phyloP scores from a whole-genome alignment of 164 flowering plant genomes.

The Litsea cubeba region DNA sequence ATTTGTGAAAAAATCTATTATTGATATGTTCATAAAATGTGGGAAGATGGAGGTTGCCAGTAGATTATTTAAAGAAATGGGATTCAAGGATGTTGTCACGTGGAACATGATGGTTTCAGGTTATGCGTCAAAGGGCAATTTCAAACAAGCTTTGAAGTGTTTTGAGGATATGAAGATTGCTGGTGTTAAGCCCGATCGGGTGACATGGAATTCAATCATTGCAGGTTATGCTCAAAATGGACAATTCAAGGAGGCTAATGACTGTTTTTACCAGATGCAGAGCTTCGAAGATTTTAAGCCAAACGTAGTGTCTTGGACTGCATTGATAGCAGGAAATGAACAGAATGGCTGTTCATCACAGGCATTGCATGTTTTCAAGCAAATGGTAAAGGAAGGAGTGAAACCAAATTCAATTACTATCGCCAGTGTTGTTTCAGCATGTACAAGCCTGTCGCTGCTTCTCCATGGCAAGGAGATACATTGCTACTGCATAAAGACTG shows the following conservation, averaged over 20 bases:
- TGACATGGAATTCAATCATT: slow-evolving; percentile 39
- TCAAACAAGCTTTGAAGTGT: slow-evolving; percentile 25
- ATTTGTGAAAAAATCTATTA: slow-evolving; percentile 27
- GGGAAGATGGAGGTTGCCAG: slow-evolving; percentile 30
- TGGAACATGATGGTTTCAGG: slow-evolving; percentile 43
- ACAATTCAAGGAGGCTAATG: slow-evolving; percentile 28
- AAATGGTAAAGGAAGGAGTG: slow-evolving; percentile 29
- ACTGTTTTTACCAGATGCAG: slow-evolving; percentile 20
- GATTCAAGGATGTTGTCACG: slow-evolving; percentile 30
- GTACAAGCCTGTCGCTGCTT: slow-evolving; percentile 28
- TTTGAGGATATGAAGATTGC: slow-evolving; percentile 26
- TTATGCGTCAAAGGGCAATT: slow-evolving; percentile 30
- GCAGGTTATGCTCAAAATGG: slow-evolving; percentile 35
- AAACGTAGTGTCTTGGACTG: slow-evolving; percentile 38
- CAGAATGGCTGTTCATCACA: slow-evolving; percentile 27
- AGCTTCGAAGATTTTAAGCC: slow-evolving; percentile 17
- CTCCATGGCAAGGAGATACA: slow-evolving; percentile 34
- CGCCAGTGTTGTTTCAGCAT: slow-evolving; percentile 34
- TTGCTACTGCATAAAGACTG: slow-evolving; percentile 27
- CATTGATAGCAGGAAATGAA: slow-evolving; percentile 31
- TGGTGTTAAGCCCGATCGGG: slow-evolving; percentile 30
- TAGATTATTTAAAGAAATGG: slow-evolving; percentile 22
- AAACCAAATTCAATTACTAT: slow-evolving; percentile 33
- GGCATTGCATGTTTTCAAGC: slow-evolving; percentile 27
- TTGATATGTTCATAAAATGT: slow-evolving; percentile 38